phyloP scores from a whole-genome alignment of 768 basidiomycete species.

The Thelephora aurantiotincta region DNA sequence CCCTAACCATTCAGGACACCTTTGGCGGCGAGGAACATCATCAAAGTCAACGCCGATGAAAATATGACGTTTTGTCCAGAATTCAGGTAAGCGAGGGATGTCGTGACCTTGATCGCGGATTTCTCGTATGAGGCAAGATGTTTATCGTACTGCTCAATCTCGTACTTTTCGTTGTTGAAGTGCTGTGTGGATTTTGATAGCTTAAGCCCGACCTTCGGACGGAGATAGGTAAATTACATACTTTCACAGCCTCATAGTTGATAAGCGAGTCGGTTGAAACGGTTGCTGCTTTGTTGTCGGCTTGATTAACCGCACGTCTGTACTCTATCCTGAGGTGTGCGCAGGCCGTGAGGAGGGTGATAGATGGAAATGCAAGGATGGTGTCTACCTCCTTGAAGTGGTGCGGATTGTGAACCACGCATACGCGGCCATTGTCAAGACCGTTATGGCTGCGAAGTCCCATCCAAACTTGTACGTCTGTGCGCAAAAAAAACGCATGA shows the following conservation, averaged over 20 bases:
- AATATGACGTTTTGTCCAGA: slow-evolving; percentile 97
- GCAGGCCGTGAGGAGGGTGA: neutral
- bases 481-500: neutral
- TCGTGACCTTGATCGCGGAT: slow-evolving; percentile 87
- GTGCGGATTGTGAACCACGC: slow-evolving; percentile 96
- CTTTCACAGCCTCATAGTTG: slow-evolving; percentile 98
- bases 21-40: slow-evolving; percentile 95
- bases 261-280: slow-evolving; percentile 91
- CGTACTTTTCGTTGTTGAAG: slow-evolving; percentile 94
- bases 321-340: slow-evolving; percentile 59
- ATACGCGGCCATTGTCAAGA: slow-evolving; percentile 74
- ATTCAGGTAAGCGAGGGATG: slow-evolving; percentile 84
- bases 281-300: slow-evolving; percentile 93
- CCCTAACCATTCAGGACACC: slow-evolving; percentile 74
- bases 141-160: slow-evolving; percentile 84
- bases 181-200: slow-evolving; percentile 34
- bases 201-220: neutral
- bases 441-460: slow-evolving; percentile 90
- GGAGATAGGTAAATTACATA: slow-evolving; percentile 14
- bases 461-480: slow-evolving; percentile 97
- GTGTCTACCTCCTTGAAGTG: slow-evolving; percentile 77
- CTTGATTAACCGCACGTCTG: slow-evolving; percentile 87
- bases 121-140: slow-evolving; percentile 81
- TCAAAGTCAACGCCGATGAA: slow-evolving; percentile 80
- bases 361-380: neutral